Percentiles rank a stretch among this genome's conserved stretches.
Evolutionary conservation across 1,284 basidiomycete species (phyloP).

Genomic region (Ceratobasidium sp.): DNA sequence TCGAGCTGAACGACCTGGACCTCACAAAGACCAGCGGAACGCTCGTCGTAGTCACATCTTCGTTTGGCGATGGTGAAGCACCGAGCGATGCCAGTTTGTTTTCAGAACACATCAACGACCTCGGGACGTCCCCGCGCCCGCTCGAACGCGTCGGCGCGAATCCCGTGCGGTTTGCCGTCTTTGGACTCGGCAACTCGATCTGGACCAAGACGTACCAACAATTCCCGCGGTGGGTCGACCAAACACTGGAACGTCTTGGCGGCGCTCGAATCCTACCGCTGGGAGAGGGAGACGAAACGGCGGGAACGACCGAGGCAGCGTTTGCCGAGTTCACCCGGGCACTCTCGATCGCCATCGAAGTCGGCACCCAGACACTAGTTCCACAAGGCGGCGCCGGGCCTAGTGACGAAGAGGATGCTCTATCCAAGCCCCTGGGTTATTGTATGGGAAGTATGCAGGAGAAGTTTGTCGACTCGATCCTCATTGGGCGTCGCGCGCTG

Average conservation of each 20-base stretch:
- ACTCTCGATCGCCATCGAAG: conserved; percentile 38
- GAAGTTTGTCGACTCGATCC: conserved; percentile 23
- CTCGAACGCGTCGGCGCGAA: conserved; percentile 26
- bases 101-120: conserved; percentile 25
- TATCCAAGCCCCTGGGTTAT: conserved; percentile 11
- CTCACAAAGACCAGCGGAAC: conserved; percentile 30
- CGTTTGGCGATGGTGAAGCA: conserved; percentile 26
- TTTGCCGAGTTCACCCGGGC: conserved; percentile 28
- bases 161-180: conserved; percentile 32
- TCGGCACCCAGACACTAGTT: conserved; percentile 21
- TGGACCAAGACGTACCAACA: conserved; percentile 39
- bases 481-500: conserved; percentile 15
- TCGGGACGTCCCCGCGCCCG: conserved; percentile 20
- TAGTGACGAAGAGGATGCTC: neutral
- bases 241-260: conserved; percentile 21
- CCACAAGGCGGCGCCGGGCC: too few relatives aligned
- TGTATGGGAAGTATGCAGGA: conserved; percentile 34
- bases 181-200: conserved; percentile 29
- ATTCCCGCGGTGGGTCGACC: conserved; percentile 34
- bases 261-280: conserved; percentile 19
- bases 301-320: conserved; percentile 24
- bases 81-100: conserved; percentile 19
- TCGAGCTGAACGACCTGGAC: conserved; percentile 28
- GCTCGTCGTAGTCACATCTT: conserved; percentile 25
- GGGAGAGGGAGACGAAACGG: conserved; percentile 21